A percentile compares a stretch with the other conserved stretches of the same genome.
Evolutionary conservation across 305 asterid genomes (phyloP).

Genomic region (Fraxinus velutina): DNA sequence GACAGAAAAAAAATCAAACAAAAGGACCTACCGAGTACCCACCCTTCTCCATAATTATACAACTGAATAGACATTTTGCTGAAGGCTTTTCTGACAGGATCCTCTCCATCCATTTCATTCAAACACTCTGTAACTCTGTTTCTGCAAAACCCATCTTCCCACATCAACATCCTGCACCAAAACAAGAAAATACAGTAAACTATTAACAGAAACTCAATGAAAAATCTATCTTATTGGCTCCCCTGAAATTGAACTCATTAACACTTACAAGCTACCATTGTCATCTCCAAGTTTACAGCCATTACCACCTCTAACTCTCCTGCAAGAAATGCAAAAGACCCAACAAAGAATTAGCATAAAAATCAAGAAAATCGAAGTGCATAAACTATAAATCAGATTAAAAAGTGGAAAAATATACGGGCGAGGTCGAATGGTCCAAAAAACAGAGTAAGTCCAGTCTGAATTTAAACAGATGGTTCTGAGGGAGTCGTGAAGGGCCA

Average conservation of each 20-base stretch:
- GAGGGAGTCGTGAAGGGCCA: slow-evolving; percentile 99
- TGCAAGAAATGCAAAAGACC: slow-evolving; percentile 37
- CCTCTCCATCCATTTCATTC: slow-evolving; percentile 89
- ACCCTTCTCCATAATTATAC: slow-evolving; percentile 99
- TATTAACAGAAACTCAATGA: not conserved
- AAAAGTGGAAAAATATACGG: slow-evolving; percentile 51
- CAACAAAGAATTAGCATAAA: not conserved
- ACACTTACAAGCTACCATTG: slow-evolving; percentile 95
- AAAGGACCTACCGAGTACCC: slow-evolving; percentile 99
- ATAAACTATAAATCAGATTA: not conserved
- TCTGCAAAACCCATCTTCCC: slow-evolving; percentile 99
- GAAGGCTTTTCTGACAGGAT: slow-evolving; percentile 89
- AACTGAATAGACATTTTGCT: slow-evolving; percentile 99
- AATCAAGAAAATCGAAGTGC: slow-evolving; percentile 12
- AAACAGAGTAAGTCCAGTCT: slow-evolving; percentile 99
- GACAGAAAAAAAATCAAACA: slow-evolving; percentile 40
- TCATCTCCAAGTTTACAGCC: slow-evolving; percentile 98
- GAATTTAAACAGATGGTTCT: slow-evolving; percentile 90
- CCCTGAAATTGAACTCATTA: not conserved
- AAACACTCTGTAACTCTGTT: slow-evolving; percentile 71
- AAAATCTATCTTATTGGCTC: not conserved
- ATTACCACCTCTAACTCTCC: slow-evolving; percentile 94
- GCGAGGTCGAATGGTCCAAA: slow-evolving; percentile 99
- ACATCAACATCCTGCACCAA: slow-evolving; percentile 95
- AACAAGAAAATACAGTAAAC: not conserved